Conservation (phyloP, 139 green algal genomes). For the Chlorella sp. region DNA sequence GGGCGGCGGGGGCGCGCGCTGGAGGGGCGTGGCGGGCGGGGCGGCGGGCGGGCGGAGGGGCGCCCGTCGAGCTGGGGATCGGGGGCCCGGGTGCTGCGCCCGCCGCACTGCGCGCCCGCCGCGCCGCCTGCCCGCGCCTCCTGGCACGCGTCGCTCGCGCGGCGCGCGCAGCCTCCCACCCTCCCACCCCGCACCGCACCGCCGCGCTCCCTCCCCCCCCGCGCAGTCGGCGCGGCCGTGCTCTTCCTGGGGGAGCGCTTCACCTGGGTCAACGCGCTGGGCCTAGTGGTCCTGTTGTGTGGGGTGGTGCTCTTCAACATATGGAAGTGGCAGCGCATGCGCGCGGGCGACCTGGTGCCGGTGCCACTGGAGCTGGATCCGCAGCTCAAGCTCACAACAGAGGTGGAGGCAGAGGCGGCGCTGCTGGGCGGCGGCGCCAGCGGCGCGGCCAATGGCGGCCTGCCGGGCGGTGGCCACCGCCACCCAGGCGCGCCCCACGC, state of each 20-base stretch:
- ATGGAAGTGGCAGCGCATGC: not conserved
- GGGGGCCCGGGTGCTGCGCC: not conserved
- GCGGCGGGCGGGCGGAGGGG: not conserved
- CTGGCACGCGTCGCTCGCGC: not conserved
- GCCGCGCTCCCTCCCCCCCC: not conserved
- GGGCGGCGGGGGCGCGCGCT: too few relatives aligned
- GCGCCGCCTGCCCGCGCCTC: not conserved
- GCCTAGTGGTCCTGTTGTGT: constrained; percentile 77
- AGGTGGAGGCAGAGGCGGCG: constrained; percentile 28
- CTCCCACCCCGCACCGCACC: too few relatives aligned
- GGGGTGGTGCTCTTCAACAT: constrained; percentile 53
- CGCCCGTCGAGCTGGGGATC: not conserved
- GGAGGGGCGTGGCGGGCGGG: too few relatives aligned
- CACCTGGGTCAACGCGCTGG: constrained; percentile 72
- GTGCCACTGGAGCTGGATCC: constrained; percentile 73
- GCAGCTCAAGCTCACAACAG: constrained; percentile 73
- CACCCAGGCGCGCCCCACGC: too few relatives aligned
- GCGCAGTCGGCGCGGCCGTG: constrained; percentile 72
- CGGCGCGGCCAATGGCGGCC: not conserved
- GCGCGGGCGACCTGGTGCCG: too few relatives aligned
- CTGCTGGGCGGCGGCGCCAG: not conserved
- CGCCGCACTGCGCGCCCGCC: not conserved
- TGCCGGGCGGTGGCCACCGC: not conserved
- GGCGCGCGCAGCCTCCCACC: too few relatives aligned
- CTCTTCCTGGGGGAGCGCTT: constrained; percentile 79